Percentiles rank a stretch among this genome's conserved stretches.
These are phyloP conservation scores for Vanilla planifolia DNA, from an alignment of 106 monocot genomes.

Conservation along the genomic window DNA sequence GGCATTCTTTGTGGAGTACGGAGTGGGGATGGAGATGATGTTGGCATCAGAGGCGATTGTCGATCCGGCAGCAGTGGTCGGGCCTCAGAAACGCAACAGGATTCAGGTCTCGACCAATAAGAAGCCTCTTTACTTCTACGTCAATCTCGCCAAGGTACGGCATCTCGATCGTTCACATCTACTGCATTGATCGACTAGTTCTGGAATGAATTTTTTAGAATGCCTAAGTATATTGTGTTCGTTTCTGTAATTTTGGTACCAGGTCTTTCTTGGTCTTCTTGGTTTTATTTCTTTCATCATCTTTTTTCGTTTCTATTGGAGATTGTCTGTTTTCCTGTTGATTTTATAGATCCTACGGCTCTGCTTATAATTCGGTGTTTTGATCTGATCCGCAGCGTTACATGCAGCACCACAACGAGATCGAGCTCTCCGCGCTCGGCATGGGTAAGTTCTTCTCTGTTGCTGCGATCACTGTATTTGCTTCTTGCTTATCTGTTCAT, in stretches of 20 bases:
- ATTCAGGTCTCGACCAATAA: slow-evolving; percentile 78
- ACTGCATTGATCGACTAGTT: not conserved
- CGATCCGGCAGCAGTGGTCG: slow-evolving; percentile 11
- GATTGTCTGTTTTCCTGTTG: not conserved
- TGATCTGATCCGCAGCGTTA: slow-evolving; percentile 11
- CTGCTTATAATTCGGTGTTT: not conserved
- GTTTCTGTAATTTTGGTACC: too few relatives aligned
- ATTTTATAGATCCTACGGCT: too few relatives aligned
- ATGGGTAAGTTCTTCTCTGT: slow-evolving; percentile 12
- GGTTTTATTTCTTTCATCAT: not conserved
- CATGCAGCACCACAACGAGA: slow-evolving; percentile 24
- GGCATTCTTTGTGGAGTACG: too few relatives aligned
- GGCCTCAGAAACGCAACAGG: slow-evolving; percentile 36
- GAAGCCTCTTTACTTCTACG: slow-evolving; percentile 80
- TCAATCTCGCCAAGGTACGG: slow-evolving; percentile 81
- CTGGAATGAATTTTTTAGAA: not conserved
- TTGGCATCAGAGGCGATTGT: not conserved
- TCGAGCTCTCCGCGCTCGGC: slow-evolving; percentile 21
- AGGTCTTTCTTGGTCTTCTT: too few relatives aligned
- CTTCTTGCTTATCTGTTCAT: too few relatives aligned
- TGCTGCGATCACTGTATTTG: not conserved
- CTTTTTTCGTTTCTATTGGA: not conserved
- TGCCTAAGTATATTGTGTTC: too few relatives aligned
- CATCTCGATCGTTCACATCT: not conserved
- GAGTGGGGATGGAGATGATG: too few relatives aligned